Conservation (phyloP, 306 rosid species). For the Malus fusca region DNA sequence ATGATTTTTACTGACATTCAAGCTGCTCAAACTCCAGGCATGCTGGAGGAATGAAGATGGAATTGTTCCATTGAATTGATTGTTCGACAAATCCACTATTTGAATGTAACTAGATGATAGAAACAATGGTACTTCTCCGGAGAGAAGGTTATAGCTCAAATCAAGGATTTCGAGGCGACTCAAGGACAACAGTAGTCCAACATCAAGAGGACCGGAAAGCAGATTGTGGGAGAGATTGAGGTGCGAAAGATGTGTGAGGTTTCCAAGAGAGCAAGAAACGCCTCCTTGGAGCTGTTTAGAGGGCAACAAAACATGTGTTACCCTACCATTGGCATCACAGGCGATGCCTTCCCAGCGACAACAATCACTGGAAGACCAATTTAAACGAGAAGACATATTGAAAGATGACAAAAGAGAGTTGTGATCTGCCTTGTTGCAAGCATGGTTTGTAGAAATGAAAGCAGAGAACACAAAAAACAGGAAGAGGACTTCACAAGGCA, state of each 20-base stretch:
- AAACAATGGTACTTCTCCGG: not conserved
- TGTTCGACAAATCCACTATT: not conserved
- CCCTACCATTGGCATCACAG: not conserved
- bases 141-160: not conserved
- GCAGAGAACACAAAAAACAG: not conserved
- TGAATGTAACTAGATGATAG: not conserved
- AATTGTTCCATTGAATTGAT: not conserved
- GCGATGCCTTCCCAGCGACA: not conserved
- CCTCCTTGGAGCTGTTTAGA: not conserved
- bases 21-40: not conserved
- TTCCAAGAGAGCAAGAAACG: not conserved
- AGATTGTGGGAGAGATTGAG: not conserved
- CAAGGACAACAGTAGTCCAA: not conserved
- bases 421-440: not conserved
- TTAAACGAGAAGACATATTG: not conserved
- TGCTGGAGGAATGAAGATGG: not conserved
- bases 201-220: not conserved
- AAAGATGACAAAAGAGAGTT: not conserved
- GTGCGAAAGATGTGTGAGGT: not conserved
- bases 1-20: not conserved
- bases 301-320: not conserved
- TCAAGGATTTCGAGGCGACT: not conserved
- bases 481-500: not conserved
- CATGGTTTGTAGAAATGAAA: not conserved
- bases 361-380: not conserved